A percentile compares a stretch with the other conserved stretches of the same genome.
Evolutionary conservation across 1,284 basidiomycete genomes (phyloP).

Genomic region (Veloboletus limbatus): DNA sequence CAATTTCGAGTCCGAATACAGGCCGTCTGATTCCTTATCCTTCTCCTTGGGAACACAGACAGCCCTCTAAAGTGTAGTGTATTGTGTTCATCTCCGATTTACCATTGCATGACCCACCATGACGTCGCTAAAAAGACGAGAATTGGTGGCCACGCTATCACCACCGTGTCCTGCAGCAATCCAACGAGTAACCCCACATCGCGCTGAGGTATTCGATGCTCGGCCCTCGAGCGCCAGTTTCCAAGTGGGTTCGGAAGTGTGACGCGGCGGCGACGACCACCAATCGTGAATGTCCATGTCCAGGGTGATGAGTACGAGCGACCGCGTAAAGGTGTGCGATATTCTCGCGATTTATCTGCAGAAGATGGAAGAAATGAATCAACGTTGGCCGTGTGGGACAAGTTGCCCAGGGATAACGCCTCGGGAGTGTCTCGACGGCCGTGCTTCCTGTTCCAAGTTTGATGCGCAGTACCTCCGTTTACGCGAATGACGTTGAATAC

Average conservation of each 20-base stretch:
- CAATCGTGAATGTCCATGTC: conserved; percentile 28
- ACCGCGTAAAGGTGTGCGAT: conserved; percentile 5
- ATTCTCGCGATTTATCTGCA: conserved; percentile 12
- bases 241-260: conserved; percentile 22
- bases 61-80: background rate
- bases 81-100: background rate
- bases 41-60: background rate
- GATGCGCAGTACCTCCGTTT: conserved; percentile 11
- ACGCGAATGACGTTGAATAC: conserved; percentile 31
- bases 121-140: conserved; percentile 23
- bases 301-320: conserved; percentile 17
- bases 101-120: conserved; percentile 31
- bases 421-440: conserved; percentile 13
- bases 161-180: conserved; percentile 32
- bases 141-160: conserved; percentile 39
- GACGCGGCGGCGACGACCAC: conserved; percentile 30
- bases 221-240: conserved; percentile 5
- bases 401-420: conserved; percentile 4
- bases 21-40: background rate
- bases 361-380: conserved; percentile 20
- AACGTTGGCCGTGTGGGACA: conserved; percentile 3
- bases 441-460: conserved; percentile 5
- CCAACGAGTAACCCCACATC: conserved; percentile 33
- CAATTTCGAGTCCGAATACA: background rate
- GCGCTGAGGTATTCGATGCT: conserved; percentile 11